Evolutionary conservation across 768 basidiomycete species (phyloP), one percentile per base, ranked within the genome.

Genomic region (Mycena galericulata): DNA sequence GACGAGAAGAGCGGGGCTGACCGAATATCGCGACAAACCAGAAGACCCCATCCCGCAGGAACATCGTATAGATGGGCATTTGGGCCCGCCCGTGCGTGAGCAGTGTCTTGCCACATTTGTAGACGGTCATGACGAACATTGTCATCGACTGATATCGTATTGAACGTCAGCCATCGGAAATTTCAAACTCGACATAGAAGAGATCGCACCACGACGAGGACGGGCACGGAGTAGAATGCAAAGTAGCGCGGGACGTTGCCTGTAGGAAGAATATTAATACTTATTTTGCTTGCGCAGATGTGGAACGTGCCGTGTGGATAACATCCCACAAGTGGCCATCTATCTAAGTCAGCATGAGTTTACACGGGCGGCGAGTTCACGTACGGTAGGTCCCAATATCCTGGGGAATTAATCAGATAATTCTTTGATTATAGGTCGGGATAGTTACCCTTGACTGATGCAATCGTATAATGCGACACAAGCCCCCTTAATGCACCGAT

Each of bases 1-100:
- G 41, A 59, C 3, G 18, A 17, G 3, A 14, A 41, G 26, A 1
- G 1, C 10, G n/a, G 32, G 12, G 62, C 61, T 40, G 24, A 51
- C 60, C 50, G 54, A 70, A 70, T 26, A 70, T 66, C 7, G 65
- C 65, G 40, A 70, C 51, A n/a, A 70, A 70, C 64, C 69, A 70
- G 34, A 70, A 70, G 11, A 58, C 55, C 3, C 69, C 69, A 46
- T 70, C 69, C 20, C 69, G 59, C 9, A 70, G 54, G 56, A 70
- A 70, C 53, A 66, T 45, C 11, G 29, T 66, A 54, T 70, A 66
- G 47, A 70, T 70, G 14, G 64, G 69, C 69, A 66, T 57, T 8
- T 40, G 53, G 18, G 54, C 54, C 18, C 60, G 64, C 18, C 69
- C 69, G 41, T 70, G 64, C 3, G 54, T 45, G 40, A 70, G 60